These are phyloP conservation scores for Centella asiatica DNA, from an alignment of 129 eudicot genomes.

Conservation along the genomic window DNA sequence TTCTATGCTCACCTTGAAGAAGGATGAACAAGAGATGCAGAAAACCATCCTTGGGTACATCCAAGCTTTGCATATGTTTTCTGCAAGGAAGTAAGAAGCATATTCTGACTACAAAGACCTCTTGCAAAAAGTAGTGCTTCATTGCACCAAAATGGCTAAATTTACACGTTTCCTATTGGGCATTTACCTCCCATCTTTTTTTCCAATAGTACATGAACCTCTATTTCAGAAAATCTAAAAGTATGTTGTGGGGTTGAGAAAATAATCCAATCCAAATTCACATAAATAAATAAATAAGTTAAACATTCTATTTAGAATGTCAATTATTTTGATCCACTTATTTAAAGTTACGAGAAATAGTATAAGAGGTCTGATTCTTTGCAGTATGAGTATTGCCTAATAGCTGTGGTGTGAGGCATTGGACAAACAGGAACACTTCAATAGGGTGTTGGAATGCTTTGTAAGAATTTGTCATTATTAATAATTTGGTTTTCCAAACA, in stretches of 20 bases:
- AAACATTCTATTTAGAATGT: too few relatives aligned
- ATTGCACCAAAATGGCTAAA: neutral
- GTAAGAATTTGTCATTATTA: too few relatives aligned
- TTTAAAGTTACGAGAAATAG: neutral
- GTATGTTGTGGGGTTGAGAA: too few relatives aligned
- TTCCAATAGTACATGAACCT: too few relatives aligned
- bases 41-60: conserved; percentile 90
- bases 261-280: too few relatives aligned
- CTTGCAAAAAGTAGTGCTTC: neutral
- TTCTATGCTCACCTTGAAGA: conserved; percentile 53
- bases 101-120: conserved; percentile 6
- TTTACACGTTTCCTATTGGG: too few relatives aligned
- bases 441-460: too few relatives aligned
- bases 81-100: conserved; percentile 31
- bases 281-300: too few relatives aligned
- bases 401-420: neutral
- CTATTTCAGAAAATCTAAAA: too few relatives aligned
- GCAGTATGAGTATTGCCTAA: neutral
- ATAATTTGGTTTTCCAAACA: too few relatives aligned
- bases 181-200: too few relatives aligned
- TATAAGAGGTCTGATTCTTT: neutral
- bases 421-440: neutral
- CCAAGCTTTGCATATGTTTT: conserved; percentile 79
- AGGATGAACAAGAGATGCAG: conserved; percentile 72
- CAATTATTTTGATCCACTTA: too few relatives aligned